A percentile compares a stretch with the other conserved stretches of the same genome.
Evolutionary conservation across 1,139 yeast genomes (phyloP).

Genomic region (Geotrichum citri-aurantii): DNA sequence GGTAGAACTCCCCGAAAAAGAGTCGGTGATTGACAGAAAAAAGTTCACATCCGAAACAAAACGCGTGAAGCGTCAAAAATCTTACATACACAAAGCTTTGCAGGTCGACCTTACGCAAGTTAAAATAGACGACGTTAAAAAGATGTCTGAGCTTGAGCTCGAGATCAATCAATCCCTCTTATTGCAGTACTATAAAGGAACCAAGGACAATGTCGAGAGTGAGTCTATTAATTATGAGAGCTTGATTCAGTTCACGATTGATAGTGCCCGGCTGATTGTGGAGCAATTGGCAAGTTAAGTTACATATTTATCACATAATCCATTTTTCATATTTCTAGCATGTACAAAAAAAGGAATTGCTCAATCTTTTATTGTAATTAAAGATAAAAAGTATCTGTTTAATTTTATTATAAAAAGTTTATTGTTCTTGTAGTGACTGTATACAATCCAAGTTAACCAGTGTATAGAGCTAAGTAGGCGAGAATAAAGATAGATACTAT

Average conservation of each 20-base stretch:
- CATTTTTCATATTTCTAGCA: too few species aligned
- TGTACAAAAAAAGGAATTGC: too few species aligned
- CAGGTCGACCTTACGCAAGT: slow-evolving; percentile 36
- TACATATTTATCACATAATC: neutral
- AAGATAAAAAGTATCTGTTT: too few species aligned
- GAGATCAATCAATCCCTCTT: slow-evolving; percentile 67
- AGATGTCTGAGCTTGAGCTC: slow-evolving; percentile 41
- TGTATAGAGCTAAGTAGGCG: too few species aligned
- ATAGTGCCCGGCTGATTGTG: slow-evolving; percentile 28
- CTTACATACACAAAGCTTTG: slow-evolving; percentile 30
- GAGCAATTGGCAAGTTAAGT: slow-evolving; percentile 22
- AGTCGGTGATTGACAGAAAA: slow-evolving; percentile 16
- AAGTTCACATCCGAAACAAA: slow-evolving; percentile 36
- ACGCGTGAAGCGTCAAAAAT: slow-evolving; percentile 47
- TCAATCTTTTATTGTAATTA: too few species aligned
- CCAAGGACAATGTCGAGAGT: slow-evolving; percentile 18
- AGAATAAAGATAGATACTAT: too few species aligned
- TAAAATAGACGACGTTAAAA: slow-evolving; percentile 23
- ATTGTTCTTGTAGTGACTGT: too few species aligned
- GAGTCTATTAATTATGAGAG: slow-evolving; percentile 37
- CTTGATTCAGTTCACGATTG: slow-evolving; percentile 32
- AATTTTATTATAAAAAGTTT: too few species aligned
- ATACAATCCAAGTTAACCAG: too few species aligned
- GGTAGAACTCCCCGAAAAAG: slow-evolving; percentile 55
- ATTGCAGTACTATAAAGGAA: slow-evolving; percentile 52